Evolutionary conservation across 2,329 filamentous ascomycete genomes (phyloP).

Genomic region (Penicillium brasilianum): DNA sequence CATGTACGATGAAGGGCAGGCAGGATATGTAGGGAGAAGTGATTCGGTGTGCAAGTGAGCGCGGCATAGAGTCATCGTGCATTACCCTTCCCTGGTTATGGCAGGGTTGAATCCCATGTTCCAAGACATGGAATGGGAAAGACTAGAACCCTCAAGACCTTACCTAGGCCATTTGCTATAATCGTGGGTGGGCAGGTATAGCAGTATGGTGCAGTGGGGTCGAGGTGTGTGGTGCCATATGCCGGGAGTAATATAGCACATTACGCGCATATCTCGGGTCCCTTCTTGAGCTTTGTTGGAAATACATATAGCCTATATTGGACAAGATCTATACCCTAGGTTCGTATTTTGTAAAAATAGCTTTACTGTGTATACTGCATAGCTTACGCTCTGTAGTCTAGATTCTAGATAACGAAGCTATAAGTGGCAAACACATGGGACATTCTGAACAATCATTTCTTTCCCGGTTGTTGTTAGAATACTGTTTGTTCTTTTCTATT

Average conservation of each 20-base stretch:
- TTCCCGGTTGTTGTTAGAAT: background rate
- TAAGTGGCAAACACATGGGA: background rate
- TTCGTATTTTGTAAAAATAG: background rate
- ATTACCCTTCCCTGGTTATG: background rate
- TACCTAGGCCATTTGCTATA: background rate
- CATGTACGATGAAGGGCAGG: background rate
- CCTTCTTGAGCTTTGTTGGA: background rate
- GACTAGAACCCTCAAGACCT: background rate
- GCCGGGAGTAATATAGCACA: background rate
- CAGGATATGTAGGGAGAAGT: background rate
- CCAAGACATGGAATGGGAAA: background rate
- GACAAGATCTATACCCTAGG: background rate
- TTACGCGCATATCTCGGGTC: constrained; percentile 1
- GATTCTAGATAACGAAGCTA: background rate
- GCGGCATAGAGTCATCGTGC: background rate
- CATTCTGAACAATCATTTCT: too few species aligned
- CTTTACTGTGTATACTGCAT: background rate
- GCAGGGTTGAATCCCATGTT: background rate
- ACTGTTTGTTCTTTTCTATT: background rate
- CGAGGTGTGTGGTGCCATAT: background rate
- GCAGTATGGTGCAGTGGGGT: background rate
- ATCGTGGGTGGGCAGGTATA: background rate
- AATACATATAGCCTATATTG: background rate
- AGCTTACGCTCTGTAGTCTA: background rate
- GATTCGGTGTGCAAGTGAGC: background rate